Percentiles rank a stretch among this genome's conserved stretches.
These are phyloP conservation scores for Crepidotus variabilis DNA, from an alignment of 768 basidiomycete genomes.

Conservation along the genomic window DNA sequence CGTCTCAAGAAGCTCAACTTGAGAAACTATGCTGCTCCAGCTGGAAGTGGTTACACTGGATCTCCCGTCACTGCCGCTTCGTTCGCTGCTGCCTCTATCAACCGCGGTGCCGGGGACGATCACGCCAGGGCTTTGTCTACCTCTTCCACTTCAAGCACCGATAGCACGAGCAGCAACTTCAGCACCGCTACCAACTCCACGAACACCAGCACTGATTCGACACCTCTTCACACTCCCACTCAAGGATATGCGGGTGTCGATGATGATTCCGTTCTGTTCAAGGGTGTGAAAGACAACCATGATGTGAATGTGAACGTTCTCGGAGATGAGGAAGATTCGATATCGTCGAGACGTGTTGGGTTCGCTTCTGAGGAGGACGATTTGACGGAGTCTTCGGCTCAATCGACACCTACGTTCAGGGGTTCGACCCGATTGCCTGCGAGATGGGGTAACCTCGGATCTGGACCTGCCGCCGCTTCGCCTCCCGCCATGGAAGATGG, in stretches of 20 bases:
- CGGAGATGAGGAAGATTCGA: not conserved
- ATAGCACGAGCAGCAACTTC: not conserved
- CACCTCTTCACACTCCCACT: constrained; percentile 18
- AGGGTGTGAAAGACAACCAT: not conserved
- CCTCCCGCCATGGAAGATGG: constrained; percentile 5
- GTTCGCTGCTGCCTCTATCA: not conserved
- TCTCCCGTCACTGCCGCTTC: not conserved
- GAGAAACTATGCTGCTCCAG: constrained; percentile 48
- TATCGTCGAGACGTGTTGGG: not conserved
- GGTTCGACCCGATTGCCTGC: not conserved
- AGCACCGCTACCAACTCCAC: constrained; percentile 2
- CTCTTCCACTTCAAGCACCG: not conserved
- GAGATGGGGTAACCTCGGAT: constrained; percentile 1
- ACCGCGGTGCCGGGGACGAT: not conserved
- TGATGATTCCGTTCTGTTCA: not conserved
- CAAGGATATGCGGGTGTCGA: constrained; percentile 2
- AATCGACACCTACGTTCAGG: not conserved
- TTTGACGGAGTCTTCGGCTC: not conserved
- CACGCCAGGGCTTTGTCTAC: not conserved
- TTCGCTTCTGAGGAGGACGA: not conserved
- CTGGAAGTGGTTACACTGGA: constrained; percentile 5
- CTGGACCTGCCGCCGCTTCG: not conserved
- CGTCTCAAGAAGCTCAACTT: constrained; percentile 37
- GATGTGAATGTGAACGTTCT: constrained; percentile 9
- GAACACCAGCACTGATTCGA: constrained; percentile 15